Evolutionary conservation across 257 asterid species (phyloP), one percentile per base, ranked within the genome.

Genomic region (Osmanthus fragrans): DNA sequence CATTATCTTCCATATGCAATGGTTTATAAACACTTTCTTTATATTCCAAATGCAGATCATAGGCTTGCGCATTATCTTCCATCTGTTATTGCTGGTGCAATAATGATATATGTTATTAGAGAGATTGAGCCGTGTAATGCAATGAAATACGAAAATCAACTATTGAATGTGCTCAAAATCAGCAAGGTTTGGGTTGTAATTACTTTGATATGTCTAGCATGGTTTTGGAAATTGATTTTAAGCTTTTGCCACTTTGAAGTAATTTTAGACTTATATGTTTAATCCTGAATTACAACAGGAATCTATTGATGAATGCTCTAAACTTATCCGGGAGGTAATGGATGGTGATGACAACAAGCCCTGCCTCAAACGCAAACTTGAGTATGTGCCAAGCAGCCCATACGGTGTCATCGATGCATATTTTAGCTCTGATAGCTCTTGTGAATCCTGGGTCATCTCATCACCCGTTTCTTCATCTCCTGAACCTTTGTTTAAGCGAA

Each of bases 61-160:
- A 91, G 91, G 86, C 78, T 91, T 71, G 72, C 74, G 77, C 75
- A 71, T 74, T 91, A 84, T 83, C 88, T 73, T 47, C 87, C 90
- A 39, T 88, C 92, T 68, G 90, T 86, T 72, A 71, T 88, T 82
- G 90, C 92, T 74, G 49, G 88, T 76, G 87, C 86, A 64, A 77
- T 73, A 21, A 76, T 88, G 84, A 51, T 79, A 39, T 56, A 76
- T 66, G 84, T 73, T 23, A 74, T 81, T 73, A 76, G 77, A 73
- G 87, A 84, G 71, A 79, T 82, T 39, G 85, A 87, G 42, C 84
- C 82, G 34, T 65, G 60, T 74, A 77, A 72, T 65, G 81, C 79
- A 45, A n/a, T 54, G 73, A 81, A 80, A 30, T 82, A 82, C 60
- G 60, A 80, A 60, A 67, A 76, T 73, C 87, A 82, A 71, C 82